Percentiles rank a stretch among this genome's conserved stretches.
Evolutionary conservation across 345 rosid species (phyloP).

Genomic region (Eucalyptus urophylla): DNA sequence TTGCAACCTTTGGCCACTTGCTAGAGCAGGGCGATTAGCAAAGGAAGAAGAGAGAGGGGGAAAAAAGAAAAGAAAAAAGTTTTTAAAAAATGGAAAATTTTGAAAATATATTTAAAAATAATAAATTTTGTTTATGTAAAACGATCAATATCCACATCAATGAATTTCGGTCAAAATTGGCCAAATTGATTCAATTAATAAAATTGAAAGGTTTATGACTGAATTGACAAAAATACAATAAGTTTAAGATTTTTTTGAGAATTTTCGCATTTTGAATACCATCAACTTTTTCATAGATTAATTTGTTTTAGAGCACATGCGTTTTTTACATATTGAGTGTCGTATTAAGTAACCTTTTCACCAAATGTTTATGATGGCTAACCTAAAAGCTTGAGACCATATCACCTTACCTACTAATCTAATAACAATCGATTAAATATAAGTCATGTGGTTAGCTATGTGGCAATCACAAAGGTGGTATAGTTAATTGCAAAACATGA

Average conservation of each 20-base stretch:
- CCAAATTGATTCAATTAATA: too few species aligned
- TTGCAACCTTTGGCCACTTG: too few species aligned
- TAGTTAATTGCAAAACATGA: not conserved
- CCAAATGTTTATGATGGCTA: not conserved
- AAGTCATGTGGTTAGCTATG: not conserved
- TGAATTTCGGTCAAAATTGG: too few species aligned
- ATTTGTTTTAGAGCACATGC: not conserved
- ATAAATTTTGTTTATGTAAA: too few species aligned
- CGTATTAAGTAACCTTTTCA: not conserved
- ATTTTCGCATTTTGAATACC: not conserved
- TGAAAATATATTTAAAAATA: too few species aligned
- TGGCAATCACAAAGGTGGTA: not conserved
- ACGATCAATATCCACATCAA: rapidly evolving
- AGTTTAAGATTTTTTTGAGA: rapidly evolving
- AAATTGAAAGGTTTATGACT: rapidly evolving
- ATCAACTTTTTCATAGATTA: not conserved
- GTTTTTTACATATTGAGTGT: not conserved
- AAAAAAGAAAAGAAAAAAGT: too few species aligned
- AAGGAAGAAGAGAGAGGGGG: too few species aligned
- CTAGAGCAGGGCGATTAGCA: too few species aligned
- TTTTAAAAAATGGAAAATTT: too few species aligned
- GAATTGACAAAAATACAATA: too few species aligned
- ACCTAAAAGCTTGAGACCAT: not conserved
- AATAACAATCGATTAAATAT: not conserved
- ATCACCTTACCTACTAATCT: not conserved